Evolutionary conservation across 2,329 filamentous ascomycete species (phyloP).

Genomic region (Aureobasidium sp.): DNA sequence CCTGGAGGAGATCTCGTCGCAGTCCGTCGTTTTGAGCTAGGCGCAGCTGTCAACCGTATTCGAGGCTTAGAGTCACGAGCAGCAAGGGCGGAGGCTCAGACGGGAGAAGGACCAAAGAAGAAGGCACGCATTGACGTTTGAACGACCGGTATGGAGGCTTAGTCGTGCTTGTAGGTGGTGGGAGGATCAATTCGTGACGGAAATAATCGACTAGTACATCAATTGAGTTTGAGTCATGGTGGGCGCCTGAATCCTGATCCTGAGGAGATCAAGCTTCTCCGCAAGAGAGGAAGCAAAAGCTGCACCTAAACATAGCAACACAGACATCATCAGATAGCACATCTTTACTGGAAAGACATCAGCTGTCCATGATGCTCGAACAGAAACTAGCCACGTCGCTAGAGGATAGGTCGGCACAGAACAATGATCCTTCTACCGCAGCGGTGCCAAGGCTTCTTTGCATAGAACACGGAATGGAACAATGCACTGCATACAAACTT

Average conservation of each 20-base stretch:
- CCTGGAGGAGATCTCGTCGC: constrained; percentile 27
- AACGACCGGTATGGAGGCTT: constrained; percentile 1
- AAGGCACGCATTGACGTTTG: constrained; percentile 14
- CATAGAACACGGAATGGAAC: constrained; percentile 3
- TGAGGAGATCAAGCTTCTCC: neutral
- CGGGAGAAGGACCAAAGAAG: constrained; percentile 14
- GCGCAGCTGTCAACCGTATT: constrained; percentile 26
- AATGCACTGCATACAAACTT: neutral
- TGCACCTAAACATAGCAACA: constrained; percentile 2
- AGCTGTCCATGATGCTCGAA: neutral
- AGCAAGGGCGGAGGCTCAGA: constrained; percentile 3
- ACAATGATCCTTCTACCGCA: neutral
- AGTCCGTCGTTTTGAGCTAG: constrained; percentile 26
- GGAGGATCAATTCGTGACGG: neutral
- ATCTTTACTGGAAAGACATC: neutral
- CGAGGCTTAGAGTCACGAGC: constrained; percentile 19
- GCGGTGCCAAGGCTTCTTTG: constrained; percentile 1
- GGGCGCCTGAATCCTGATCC: neutral
- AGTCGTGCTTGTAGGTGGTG: constrained; percentile 2
- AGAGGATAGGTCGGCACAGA: constrained; percentile 9
- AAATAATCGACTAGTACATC: neutral
- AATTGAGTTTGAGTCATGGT: neutral
- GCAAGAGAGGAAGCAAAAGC: neutral
- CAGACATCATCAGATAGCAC: neutral
- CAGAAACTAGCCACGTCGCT: neutral